These are phyloP conservation scores for Ophiocordyceps sinensis DNA, from an alignment of 2,329 filamentous ascomycete species.

Conservation along the genomic window DNA sequence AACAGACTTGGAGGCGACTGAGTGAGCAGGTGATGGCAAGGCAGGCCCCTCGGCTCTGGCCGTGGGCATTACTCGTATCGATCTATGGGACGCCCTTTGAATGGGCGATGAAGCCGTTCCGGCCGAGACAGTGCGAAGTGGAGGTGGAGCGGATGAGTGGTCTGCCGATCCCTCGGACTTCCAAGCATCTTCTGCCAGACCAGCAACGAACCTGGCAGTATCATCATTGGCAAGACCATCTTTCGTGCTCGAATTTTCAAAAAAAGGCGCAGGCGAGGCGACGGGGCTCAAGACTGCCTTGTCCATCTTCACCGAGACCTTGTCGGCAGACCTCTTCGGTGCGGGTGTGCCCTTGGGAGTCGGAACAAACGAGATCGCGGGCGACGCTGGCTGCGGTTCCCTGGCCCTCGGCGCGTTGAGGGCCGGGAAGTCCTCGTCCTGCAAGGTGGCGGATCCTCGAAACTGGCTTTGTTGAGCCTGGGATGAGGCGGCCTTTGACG, in stretches of 20 bases:
- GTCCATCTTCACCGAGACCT: slow-evolving; percentile 12
- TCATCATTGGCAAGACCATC: not conserved
- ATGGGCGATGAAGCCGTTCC: slow-evolving; percentile 30
- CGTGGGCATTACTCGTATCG: slow-evolving; percentile 44
- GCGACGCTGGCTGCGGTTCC: slow-evolving; percentile 16
- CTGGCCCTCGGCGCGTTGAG: slow-evolving; percentile 31
- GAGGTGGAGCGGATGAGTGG: slow-evolving; percentile 31
- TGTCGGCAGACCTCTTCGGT: slow-evolving; percentile 17
- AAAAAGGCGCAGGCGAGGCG: not conserved
- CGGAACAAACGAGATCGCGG: slow-evolving; percentile 19
- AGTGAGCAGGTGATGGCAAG: slow-evolving; percentile 15
- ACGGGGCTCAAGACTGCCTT: slow-evolving; percentile 1
- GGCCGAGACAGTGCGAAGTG: slow-evolving; percentile 30
- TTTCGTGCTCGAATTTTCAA: not conserved
- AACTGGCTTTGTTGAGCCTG: slow-evolving; percentile 16
- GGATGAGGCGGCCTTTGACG: slow-evolving; percentile 30
- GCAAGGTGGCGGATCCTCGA: slow-evolving; percentile 19
- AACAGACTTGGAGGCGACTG: slow-evolving; percentile 14
- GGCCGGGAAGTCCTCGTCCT: slow-evolving; percentile 50
- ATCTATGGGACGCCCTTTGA: slow-evolving; percentile 42
- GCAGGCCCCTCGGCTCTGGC: slow-evolving; percentile 45
- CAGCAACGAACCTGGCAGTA: not conserved
- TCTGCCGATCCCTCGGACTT: slow-evolving; percentile 6
- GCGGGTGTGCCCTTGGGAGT: slow-evolving; percentile 19
- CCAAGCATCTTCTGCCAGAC: not conserved